Base-by-base conservation (phyloP, 345 rosid genomes). In the Stellera chamaejasme region DNA sequence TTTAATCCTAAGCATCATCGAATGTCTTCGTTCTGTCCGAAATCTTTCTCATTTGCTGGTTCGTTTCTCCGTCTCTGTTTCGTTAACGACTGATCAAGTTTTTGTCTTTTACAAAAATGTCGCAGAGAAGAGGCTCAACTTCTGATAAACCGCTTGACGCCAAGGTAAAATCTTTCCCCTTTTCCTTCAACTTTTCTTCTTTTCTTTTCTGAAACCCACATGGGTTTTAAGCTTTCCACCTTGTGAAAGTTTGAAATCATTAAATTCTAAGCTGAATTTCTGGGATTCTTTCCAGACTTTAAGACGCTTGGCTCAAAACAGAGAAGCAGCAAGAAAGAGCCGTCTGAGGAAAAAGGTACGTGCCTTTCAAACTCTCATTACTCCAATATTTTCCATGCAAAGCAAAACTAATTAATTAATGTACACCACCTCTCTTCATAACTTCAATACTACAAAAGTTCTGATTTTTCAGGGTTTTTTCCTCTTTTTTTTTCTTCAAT, bases 241-340 rank as follows among this genome's bases (percentile, higher is more conserved):
- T 19, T 19, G 23, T 19, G 23, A 19, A 19, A 19, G 23, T 19
- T 19, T 19, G 39, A 32, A 32, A 32, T 32, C 0, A 32, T 32
- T 32, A 32, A 32, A 32, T 8, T 8, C 39, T 32, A 8, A 32
- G 39, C 39, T 32, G 39, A 32, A 32, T 32, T 32, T 32, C 39
- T 32, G 39, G 39, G 39, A 32, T 4, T 32, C 39, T 50, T 59
- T 66, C 66, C 83, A 93, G 99, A 89, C 96, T 66, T 58, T 87
- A 59, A 89, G 99, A 79, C 94, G 99, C 56, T 80, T 93, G 60
- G 99, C 99, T 62, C 99, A 93, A 65, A 93, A 93, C 80, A 87
- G 99, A 80, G 99, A 93, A 83, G 99, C 99, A 73, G 99, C 99
- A 58, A 87, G 83, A 61, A 93, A 93, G 75, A 93, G 99, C 64